Conservation (phyloP, 371 early-diverging fungal genomes). For the Mucor plumbeus region DNA sequence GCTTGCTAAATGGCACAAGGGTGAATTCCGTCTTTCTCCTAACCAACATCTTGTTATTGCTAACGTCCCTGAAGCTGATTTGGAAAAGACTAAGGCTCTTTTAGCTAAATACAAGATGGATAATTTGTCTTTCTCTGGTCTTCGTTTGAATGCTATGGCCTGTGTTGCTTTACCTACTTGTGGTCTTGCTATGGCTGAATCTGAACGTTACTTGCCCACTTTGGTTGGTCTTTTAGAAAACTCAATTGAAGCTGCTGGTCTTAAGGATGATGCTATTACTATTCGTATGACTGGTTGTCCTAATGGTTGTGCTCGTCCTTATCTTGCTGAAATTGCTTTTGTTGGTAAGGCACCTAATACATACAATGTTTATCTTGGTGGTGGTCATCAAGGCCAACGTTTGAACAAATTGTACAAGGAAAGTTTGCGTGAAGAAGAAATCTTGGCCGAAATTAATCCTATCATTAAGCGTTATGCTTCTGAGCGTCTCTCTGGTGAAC, state of each 20-base stretch:
- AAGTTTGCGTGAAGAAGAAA: conserved; percentile 85
- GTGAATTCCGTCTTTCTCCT: conserved; percentile 87
- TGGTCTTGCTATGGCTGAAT: conserved; percentile 94
- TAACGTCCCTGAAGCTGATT: conserved; percentile 74
- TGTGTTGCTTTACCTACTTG: conserved; percentile 96
- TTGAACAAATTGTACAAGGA: conserved; percentile 91
- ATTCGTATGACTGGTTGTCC: conserved; percentile 98
- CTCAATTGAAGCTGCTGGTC: conserved; percentile 77
- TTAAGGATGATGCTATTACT: conserved; percentile 86
- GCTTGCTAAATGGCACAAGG: conserved; percentile 78
- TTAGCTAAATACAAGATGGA: conserved; percentile 82
- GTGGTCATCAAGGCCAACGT: conserved; percentile 85
- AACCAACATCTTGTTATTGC: conserved; percentile 90
- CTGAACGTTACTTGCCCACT: conserved; percentile 91
- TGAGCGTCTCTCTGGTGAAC: conserved; percentile 76
- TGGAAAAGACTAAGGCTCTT: conserved; percentile 71
- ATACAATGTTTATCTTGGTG: conserved; percentile 95
- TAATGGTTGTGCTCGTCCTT: conserved; percentile 94
- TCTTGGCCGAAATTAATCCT: conserved; percentile 74
- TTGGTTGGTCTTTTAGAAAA: conserved; percentile 80
- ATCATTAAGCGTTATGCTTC: conserved; percentile 82
- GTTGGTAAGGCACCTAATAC: conserved; percentile 94
- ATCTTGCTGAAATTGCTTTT: conserved; percentile 91
- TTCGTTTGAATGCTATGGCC: conserved; percentile 91
- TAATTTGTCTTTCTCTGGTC: conserved; percentile 77